Conservation (phyloP, 352 stramenopile species). For the Phytophthora meadii region DNA sequence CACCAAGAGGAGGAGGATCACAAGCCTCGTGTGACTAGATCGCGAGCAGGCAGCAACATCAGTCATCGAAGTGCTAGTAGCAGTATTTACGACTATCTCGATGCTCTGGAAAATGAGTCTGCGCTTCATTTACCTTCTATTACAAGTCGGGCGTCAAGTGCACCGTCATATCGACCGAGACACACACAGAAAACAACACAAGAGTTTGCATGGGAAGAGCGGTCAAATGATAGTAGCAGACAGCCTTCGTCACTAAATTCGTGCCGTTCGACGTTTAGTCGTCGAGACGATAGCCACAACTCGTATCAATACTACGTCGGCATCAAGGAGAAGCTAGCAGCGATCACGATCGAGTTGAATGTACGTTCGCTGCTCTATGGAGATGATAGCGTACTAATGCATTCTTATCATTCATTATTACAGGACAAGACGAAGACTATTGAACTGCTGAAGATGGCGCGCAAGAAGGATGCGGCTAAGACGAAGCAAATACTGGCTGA, state of each 20-base stretch:
- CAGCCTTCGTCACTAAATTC: constrained; percentile 30
- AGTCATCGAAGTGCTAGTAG: constrained; percentile 25
- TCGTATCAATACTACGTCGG: constrained; percentile 71
- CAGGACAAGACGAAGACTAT: constrained; percentile 90
- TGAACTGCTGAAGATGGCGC: constrained; percentile 72
- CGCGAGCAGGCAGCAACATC: constrained; percentile 20
- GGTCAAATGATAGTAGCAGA: constrained; percentile 8
- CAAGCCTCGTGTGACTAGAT: constrained; percentile 36
- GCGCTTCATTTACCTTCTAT: constrained; percentile 57
- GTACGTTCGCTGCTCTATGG: constrained; percentile 35
- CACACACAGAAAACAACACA: constrained; percentile 9
- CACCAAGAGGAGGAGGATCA: constrained; percentile 29
- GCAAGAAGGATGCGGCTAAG: constrained; percentile 81
- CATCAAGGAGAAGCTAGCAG: constrained; percentile 85
- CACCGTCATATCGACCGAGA: constrained; percentile 16
- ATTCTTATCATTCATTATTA: too few species aligned
- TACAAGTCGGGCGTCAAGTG: constrained; percentile 22
- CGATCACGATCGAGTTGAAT: constrained; percentile 80
- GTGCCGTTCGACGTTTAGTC: constrained; percentile 42
- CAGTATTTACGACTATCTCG: constrained; percentile 86
- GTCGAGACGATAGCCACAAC: constrained; percentile 31
- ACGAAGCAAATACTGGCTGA: constrained; percentile 57
- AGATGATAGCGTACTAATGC: background rate
- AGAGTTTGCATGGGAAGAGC: constrained; percentile 51
- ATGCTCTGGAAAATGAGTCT: constrained; percentile 73